These are phyloP conservation scores for Diaporthe sp. DNA, from an alignment of 2,329 filamentous ascomycete species.

Conservation along the genomic window DNA sequence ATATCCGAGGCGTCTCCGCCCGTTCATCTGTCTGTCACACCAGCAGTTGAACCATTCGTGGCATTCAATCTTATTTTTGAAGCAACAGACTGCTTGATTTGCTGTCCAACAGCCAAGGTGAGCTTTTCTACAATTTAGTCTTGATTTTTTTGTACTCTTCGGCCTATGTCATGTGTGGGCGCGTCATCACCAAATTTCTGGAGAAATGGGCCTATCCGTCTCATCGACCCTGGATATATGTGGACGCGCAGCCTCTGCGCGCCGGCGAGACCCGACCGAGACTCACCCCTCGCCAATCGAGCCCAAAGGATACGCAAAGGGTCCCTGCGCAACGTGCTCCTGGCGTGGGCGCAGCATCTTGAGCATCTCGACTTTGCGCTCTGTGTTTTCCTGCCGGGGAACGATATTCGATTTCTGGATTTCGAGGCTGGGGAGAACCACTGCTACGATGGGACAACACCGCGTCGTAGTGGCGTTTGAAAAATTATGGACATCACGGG, in stretches of 20 bases:
- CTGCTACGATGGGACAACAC: neutral
- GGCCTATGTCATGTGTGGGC: conserved; percentile 17
- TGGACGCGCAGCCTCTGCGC: conserved; percentile 25
- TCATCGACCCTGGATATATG: conserved; percentile 24
- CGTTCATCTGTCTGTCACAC: conserved; percentile 23
- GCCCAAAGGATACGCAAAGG: conserved; percentile 14
- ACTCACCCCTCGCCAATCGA: conserved; percentile 20
- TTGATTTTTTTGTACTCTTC: neutral
- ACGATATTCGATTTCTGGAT: neutral
- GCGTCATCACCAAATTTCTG: conserved; percentile 33
- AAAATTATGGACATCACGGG: neutral
- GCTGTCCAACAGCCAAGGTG: conserved; percentile 25
- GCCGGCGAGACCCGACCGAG: conserved; percentile 26
- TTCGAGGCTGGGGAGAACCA: neutral
- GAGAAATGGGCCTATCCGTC: conserved; percentile 28
- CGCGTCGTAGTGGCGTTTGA: neutral
- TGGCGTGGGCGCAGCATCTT: neutral
- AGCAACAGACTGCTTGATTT: conserved; percentile 25
- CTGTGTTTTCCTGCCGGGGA: neutral
- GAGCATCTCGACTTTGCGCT: neutral
- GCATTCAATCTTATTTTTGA: neutral
- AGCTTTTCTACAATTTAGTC: conserved; percentile 18
- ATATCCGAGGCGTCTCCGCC: conserved; percentile 23
- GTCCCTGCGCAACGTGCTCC: neutral
- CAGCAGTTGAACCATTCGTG: neutral